These are phyloP conservation scores for Rhodamnia argentea DNA, from an alignment of 345 rosid species.

Conservation along the genomic window DNA sequence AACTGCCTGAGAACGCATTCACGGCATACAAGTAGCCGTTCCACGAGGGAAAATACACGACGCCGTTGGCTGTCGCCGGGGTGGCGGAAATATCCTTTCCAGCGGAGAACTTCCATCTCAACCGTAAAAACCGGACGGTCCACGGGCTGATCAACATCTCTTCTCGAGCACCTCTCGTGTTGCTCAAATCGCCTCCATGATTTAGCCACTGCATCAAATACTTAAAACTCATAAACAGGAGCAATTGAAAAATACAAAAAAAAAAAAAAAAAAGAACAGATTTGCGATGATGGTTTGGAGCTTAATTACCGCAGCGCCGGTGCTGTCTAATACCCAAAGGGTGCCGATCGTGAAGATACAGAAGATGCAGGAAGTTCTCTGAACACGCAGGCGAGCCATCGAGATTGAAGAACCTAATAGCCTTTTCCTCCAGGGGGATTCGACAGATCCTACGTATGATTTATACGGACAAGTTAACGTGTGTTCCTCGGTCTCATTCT, in stretches of 20 bases:
- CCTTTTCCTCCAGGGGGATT: background rate
- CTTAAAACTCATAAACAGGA: background rate
- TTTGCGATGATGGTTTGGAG: background rate
- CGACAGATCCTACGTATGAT: background rate
- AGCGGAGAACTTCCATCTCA: slow-evolving; percentile 31
- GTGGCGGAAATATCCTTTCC: slow-evolving; percentile 36
- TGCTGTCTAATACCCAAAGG: background rate
- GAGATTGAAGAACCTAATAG: background rate
- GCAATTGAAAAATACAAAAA: background rate
- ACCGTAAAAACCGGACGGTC: slow-evolving; percentile 9
- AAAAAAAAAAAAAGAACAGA: too few relatives aligned
- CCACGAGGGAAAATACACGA: slow-evolving; percentile 41
- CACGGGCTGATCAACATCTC: slow-evolving; percentile 11
- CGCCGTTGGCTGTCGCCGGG: slow-evolving; percentile 25
- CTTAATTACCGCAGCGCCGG: background rate
- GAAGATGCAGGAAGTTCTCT: background rate
- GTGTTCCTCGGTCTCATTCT: background rate
- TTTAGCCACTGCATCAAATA: slow-evolving; percentile 20
- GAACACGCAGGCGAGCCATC: background rate
- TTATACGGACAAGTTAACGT: background rate
- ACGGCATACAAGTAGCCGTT: slow-evolving; percentile 39
- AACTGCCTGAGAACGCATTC: slow-evolving; percentile 19
- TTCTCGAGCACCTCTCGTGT: slow-evolving; percentile 15
- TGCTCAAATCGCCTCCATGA: slow-evolving; percentile 23
- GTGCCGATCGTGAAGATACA: background rate